These are phyloP conservation scores for Colletotrichum liriopes DNA, from an alignment of 2,329 filamentous ascomycete genomes.

Conservation along the genomic window DNA sequence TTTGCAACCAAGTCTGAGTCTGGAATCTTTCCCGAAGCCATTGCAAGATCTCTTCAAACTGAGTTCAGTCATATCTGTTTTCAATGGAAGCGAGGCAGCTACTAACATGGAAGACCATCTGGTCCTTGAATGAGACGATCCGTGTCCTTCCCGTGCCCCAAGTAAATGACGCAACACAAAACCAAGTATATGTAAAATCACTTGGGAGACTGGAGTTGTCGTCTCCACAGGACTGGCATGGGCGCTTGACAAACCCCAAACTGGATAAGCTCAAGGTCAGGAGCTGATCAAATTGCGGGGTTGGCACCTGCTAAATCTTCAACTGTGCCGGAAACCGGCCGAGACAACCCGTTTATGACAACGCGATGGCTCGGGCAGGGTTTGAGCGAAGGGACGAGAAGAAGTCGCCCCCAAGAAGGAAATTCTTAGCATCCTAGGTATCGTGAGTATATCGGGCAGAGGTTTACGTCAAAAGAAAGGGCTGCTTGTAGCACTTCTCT, in stretches of 20 bases:
- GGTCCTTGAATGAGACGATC: not conserved
- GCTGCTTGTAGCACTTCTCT: not conserved
- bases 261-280: not conserved
- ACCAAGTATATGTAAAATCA: constrained; percentile 3
- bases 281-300: constrained; percentile 24
- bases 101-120: too few relatives aligned
- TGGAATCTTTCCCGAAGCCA: not conserved
- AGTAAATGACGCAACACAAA: constrained; percentile 9
- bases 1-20: not conserved
- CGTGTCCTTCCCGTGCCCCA: too few relatives aligned
- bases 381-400: not conserved
- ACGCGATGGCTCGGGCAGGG: constrained; percentile 5
- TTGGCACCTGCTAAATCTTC: constrained; percentile 21
- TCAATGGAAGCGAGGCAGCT: not conserved
- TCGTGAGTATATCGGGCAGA: not conserved
- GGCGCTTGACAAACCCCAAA: constrained; percentile 28
- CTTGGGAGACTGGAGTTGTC: not conserved
- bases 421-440: constrained; percentile 20
- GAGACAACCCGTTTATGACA: constrained; percentile 1
- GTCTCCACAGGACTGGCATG: constrained; percentile 14
- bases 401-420: constrained; percentile 15
- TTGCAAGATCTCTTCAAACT: not conserved
- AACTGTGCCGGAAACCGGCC: constrained; percentile 30
- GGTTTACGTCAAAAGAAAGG: constrained; percentile 14
- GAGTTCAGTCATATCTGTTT: not conserved